A percentile compares a stretch with the other conserved stretches of the same genome.
Evolutionary conservation across 495 filamentous ascomycete species (phyloP).

Genomic region (Aspergillus haitiensis): DNA sequence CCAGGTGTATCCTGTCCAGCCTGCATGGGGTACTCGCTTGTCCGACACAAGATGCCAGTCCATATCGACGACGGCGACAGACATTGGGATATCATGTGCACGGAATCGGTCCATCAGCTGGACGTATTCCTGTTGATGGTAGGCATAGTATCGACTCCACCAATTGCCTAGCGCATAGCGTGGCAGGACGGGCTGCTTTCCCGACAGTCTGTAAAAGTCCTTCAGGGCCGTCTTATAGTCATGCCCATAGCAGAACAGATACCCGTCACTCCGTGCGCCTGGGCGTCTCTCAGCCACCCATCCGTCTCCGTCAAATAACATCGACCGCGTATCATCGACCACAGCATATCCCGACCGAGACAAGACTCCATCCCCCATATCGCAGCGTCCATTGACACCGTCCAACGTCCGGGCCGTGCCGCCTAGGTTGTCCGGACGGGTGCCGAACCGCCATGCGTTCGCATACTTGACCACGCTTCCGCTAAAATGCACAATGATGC

Average conservation of each 20-base stretch:
- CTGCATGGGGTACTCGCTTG: constrained; percentile 37
- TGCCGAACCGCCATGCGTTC: constrained; percentile 49
- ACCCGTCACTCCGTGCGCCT: constrained; percentile 52
- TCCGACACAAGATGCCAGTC: constrained; percentile 59
- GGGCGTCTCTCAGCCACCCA: constrained; percentile 44
- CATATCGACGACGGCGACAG: constrained; percentile 60
- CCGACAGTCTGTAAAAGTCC: constrained; percentile 56
- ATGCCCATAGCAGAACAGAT: constrained; percentile 57
- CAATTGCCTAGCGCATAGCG: constrained; percentile 62
- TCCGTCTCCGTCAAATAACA: constrained; percentile 55
- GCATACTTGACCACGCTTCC: constrained; percentile 32
- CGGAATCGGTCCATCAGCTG: constrained; percentile 52
- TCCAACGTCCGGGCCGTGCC: constrained; percentile 58
- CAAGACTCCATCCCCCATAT: constrained; percentile 50
- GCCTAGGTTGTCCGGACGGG: constrained; percentile 44
- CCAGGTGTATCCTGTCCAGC: constrained; percentile 66
- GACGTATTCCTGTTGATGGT: constrained; percentile 51
- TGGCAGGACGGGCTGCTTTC: constrained; percentile 54
- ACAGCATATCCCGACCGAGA: constrained; percentile 47
- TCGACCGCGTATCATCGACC: constrained; percentile 56
- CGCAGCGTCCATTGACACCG: constrained; percentile 47
- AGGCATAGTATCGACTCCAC: constrained; percentile 62
- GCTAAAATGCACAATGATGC: constrained; percentile 43
- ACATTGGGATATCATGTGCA: constrained; percentile 49
- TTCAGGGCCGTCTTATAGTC: constrained; percentile 55